Evolutionary conservation across 495 filamentous ascomycete species (phyloP).

Genomic region (Lepidopterella palustris): DNA sequence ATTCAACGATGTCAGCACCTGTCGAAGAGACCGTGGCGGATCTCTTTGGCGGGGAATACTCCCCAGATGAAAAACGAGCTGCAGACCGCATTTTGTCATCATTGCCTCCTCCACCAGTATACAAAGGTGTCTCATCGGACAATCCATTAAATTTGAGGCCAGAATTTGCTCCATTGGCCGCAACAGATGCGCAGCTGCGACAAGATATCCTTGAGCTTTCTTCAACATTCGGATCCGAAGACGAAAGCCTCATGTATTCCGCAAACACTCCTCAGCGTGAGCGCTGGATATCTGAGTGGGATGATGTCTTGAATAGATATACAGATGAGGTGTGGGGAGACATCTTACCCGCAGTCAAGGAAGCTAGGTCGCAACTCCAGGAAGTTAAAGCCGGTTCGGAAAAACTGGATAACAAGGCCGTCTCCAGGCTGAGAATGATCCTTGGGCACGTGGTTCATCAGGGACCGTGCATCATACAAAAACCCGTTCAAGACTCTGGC

Average conservation of each 20-base stretch:
- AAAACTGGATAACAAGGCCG: neutral
- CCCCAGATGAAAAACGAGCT: conserved; percentile 2
- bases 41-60: conserved; percentile 2
- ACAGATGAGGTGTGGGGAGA: conserved; percentile 20
- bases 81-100: conserved; percentile 3
- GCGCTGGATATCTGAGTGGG: conserved; percentile 12
- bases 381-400: neutral
- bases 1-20: neutral
- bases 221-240: neutral
- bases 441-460: conserved; percentile 8
- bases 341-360: conserved; percentile 2
- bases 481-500: neutral
- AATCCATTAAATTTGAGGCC: conserved; percentile 13
- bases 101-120: conserved; percentile 5
- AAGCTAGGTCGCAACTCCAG: conserved; percentile 6
- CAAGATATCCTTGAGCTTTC: neutral
- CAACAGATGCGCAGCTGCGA: neutral
- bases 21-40: neutral
- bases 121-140: neutral
- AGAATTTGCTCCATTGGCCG: neutral
- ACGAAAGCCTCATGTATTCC: conserved; percentile 1
- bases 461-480: neutral
- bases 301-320: conserved; percentile 9
- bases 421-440: conserved; percentile 15
- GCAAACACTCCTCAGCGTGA: neutral